These are phyloP conservation scores for Venturia oleaginea DNA, from an alignment of 2,329 filamentous ascomycete species.

Conservation along the genomic window DNA sequence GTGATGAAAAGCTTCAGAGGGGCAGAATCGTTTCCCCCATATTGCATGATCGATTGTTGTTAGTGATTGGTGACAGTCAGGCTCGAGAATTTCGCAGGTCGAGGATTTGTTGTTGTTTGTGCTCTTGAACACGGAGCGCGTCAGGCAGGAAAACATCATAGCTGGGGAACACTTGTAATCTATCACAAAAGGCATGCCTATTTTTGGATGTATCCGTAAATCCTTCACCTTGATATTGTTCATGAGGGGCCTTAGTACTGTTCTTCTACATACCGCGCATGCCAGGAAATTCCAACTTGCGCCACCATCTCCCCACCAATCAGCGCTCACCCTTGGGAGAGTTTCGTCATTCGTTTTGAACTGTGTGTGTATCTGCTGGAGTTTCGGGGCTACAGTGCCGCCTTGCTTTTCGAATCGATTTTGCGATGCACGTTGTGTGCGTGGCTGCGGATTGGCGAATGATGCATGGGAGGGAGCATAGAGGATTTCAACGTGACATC, in stretches of 20 bases:
- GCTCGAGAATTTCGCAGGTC: background rate
- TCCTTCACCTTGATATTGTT: constrained; percentile 1
- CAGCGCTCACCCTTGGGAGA: no score
- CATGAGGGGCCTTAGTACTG: constrained; percentile 1
- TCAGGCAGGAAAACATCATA: constrained; percentile 2
- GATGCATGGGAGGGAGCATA: background rate
- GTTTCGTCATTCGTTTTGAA: background rate
- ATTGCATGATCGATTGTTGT: background rate
- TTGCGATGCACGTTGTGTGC: background rate
- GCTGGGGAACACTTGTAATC: background rate
- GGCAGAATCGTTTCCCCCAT: background rate
- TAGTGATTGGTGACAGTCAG: background rate
- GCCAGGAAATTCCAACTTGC: constrained; percentile 1
- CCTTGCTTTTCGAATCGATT: background rate
- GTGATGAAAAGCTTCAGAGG: background rate
- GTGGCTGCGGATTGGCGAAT: background rate
- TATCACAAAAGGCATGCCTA: no score
- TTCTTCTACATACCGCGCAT: constrained; percentile 8
- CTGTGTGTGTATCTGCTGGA: background rate
- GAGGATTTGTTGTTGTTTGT: background rate
- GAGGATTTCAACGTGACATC: background rate
- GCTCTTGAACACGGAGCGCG: background rate
- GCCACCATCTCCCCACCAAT: background rate
- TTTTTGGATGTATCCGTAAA: background rate
- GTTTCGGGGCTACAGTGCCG: background rate